Evolutionary conservation across 2,329 filamentous ascomycete species (phyloP).

Genomic region (Sclerotinia trifoliorum): DNA sequence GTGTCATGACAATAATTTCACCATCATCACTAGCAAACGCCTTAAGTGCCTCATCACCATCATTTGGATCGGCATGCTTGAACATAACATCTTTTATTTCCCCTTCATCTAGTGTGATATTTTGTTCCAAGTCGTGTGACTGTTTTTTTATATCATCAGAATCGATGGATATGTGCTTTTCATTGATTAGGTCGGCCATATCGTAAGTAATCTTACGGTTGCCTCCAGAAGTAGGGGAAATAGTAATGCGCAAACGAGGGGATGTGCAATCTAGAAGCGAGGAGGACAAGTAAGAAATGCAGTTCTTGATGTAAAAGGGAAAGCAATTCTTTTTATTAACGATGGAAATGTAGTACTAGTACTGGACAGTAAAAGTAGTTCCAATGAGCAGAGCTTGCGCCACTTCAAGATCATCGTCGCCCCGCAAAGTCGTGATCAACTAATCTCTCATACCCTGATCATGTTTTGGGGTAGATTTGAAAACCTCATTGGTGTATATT

Average conservation of each 20-base stretch:
- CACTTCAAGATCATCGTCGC: not conserved
- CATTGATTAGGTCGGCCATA: conserved; percentile 6
- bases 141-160: conserved; percentile 24
- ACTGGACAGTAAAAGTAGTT: not conserved
- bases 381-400: not conserved
- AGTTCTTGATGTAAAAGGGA: not conserved
- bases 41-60: conserved; percentile 47
- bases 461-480: not conserved
- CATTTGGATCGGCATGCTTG: conserved; percentile 43
- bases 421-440: conserved; percentile 1
- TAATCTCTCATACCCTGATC: not conserved
- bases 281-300: not conserved
- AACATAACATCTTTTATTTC: conserved; percentile 29
- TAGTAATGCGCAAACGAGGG: not conserved
- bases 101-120: conserved; percentile 28
- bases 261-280: not conserved
- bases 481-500: not conserved
- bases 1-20: conserved; percentile 42
- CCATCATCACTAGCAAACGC: conserved; percentile 44
- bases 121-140: conserved; percentile 27
- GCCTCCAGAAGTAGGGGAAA: too few relatives aligned
- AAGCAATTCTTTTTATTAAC: not conserved
- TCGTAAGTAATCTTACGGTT: not conserved
- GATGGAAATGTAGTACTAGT: not conserved
- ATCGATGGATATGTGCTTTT: not conserved